phyloP scores from a whole-genome alignment of 2,329 filamentous ascomycete species.

The Blastomyces percursus region DNA sequence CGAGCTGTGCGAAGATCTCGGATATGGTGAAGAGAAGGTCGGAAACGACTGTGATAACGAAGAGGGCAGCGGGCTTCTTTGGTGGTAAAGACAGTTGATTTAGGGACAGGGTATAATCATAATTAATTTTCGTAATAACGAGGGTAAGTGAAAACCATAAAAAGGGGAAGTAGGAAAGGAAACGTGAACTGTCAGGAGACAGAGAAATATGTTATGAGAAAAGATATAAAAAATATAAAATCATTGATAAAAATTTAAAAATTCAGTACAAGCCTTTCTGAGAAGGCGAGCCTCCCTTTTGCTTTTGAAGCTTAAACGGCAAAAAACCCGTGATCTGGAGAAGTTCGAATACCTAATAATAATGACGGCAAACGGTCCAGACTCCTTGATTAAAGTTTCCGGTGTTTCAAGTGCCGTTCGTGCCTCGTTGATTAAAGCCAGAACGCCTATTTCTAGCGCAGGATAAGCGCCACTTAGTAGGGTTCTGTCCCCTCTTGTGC shows the following conservation, averaged over 20 bases:
- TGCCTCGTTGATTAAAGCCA: background rate
- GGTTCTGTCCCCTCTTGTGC: background rate
- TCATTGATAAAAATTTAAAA: background rate
- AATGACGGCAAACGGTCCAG: background rate
- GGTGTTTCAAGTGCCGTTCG: background rate
- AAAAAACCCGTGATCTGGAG: background rate
- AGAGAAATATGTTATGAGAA: background rate
- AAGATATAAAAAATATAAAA: background rate
- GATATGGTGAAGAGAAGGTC: background rate
- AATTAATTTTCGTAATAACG: background rate
- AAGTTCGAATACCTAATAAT: too few species aligned
- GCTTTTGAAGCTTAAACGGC: background rate
- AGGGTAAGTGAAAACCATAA: background rate
- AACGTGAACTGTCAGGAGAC: too few species aligned
- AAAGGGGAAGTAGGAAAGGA: background rate
- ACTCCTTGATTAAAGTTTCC: background rate
- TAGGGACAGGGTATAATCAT: too few species aligned
- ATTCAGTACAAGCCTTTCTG: background rate
- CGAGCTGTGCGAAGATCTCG: background rate
- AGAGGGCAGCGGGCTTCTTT: background rate
- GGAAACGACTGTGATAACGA: background rate
- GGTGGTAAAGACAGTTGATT: background rate
- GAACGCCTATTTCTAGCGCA: background rate
- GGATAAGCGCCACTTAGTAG: background rate
- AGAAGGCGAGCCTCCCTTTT: background rate